Evolutionary conservation across 73 alveolate species (phyloP), one percentile per base, ranked within the genome.

Genomic region (Blepharisma japonicum): DNA sequence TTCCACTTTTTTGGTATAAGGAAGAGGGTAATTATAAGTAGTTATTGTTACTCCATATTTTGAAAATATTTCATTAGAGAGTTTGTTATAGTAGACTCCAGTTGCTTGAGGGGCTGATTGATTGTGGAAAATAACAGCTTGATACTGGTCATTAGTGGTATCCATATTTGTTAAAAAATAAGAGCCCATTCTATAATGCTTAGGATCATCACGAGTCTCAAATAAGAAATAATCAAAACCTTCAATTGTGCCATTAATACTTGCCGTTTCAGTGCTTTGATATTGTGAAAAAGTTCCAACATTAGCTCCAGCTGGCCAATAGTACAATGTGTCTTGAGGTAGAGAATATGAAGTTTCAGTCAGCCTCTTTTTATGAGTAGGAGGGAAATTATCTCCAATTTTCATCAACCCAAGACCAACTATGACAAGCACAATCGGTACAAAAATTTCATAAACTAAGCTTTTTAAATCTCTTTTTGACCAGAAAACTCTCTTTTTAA

Each of bases 381-480:
- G 42, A 32, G 42, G 42, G 42, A 32, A 32, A 32, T 3, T 32
- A 32, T 32, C 42, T 32, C 42, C 47, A 25, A 61, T 61, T 3
- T 14, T n/a, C 74, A 61, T 61, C 8, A 90, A 39, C 6, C 80
- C 85, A 0, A 94, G 81, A 0, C 99, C 99, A 46, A 91, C 71
- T 0, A 94, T 78, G 21, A 95, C 86, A 54, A 95, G 86, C 32
- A 91, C 42, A 53, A 89, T 82, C 0, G 99, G 99, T 47, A 91
- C 81, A 46, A 93, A 82, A 14, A 95, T 79, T 78, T 95, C 99
- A 42, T 88, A 77, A 55, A 89, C 61, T 42, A 93, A 78, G 38
- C 95, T 91, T 72, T 93, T 95, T 72, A 71, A 81, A 77, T 93
- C 96, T 71, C 98, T 87, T 56, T 70, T 85, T 21, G 86, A 82